A percentile compares a stretch with the other conserved stretches of the same genome.
phyloP scores from a whole-genome alignment of 768 basidiomycete species.

The Agrocybe praecox region DNA sequence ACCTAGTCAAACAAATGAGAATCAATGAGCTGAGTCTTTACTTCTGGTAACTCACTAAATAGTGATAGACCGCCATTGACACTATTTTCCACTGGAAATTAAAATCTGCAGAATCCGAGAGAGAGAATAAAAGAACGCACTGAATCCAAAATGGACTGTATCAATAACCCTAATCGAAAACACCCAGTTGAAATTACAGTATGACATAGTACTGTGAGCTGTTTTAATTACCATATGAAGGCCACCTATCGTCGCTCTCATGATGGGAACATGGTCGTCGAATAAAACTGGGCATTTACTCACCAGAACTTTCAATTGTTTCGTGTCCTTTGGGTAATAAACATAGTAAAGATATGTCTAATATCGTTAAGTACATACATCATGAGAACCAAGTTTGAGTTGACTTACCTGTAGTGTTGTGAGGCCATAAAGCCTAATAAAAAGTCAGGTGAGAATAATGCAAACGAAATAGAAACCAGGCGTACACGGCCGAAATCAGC shows the following conservation, averaged over 20 bases:
- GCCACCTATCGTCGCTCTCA: constrained; percentile 22
- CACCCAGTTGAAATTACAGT: neutral
- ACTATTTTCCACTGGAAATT: constrained; percentile 16
- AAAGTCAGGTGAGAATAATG: constrained; percentile 7
- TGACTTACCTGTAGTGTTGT: constrained; percentile 34
- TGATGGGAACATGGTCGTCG: neutral
- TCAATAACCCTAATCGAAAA: constrained; percentile 27
- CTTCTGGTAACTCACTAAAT: constrained; percentile 28
- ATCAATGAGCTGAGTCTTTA: no score
- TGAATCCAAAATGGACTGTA: constrained; percentile 30
- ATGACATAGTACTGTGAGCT: no score
- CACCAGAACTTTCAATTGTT: constrained; percentile 26
- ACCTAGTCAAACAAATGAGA: constrained; percentile 23
- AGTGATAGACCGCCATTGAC: constrained; percentile 37
- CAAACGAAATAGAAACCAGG: neutral
- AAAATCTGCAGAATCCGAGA: neutral
- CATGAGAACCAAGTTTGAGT: neutral
- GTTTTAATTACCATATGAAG: constrained; percentile 25
- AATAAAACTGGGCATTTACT: neutral
- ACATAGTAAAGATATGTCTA: constrained; percentile 38
- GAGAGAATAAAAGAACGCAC: constrained; percentile 14
- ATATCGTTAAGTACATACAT: neutral
- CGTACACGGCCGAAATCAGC: constrained; percentile 34
- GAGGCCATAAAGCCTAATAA: constrained; percentile 32
- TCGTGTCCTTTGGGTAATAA: constrained; percentile 32